A percentile compares a stretch with the other conserved stretches of the same genome.
Evolutionary conservation across 1,139 yeast species (phyloP).

Genomic region (Pneumocystis carinii): DNA sequence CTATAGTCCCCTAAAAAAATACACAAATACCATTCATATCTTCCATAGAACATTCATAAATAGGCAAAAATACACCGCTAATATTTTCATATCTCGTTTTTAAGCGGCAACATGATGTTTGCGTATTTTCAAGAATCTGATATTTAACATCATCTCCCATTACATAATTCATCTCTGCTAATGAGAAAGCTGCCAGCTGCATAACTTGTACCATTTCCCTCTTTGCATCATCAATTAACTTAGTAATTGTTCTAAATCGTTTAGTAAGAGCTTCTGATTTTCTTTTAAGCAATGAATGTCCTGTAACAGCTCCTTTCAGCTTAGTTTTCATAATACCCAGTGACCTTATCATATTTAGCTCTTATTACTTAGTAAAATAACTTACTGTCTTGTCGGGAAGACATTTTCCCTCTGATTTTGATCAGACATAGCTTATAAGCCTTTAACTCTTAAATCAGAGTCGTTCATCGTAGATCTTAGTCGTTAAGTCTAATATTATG

Average conservation of each 20-base stretch:
- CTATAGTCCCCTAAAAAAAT: neutral
- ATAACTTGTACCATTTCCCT: conserved; percentile 95
- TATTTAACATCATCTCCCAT: conserved; percentile 90
- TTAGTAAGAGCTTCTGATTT: conserved; percentile 94
- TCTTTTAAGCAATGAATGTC: conserved; percentile 82
- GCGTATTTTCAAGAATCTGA: conserved; percentile 90
- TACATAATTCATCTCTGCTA: conserved; percentile 94
- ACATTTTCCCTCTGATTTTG: conserved; percentile 19
- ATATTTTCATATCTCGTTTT: conserved; percentile 91
- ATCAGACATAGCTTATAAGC: neutral
- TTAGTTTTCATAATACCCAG: conserved; percentile 87
- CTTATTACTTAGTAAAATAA: neutral
- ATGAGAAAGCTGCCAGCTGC: conserved; percentile 95
- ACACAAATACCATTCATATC: conserved; percentile 28
- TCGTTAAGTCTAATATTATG: too few species aligned
- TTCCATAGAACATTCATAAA: conserved; percentile 39
- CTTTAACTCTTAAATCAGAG: neutral
- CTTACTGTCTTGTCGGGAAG: conserved; percentile 73
- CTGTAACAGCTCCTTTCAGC: conserved; percentile 94
- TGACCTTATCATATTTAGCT: conserved; percentile 33
- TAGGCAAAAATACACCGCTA: conserved; percentile 87
- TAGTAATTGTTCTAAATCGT: conserved; percentile 88
- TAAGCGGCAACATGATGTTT: conserved; percentile 72
- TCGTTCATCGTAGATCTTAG: neutral
- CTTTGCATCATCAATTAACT: conserved; percentile 86